phyloP scores from a whole-genome alignment of 1,139 yeast species.

The Debaryomyces singareniensis region DNA sequence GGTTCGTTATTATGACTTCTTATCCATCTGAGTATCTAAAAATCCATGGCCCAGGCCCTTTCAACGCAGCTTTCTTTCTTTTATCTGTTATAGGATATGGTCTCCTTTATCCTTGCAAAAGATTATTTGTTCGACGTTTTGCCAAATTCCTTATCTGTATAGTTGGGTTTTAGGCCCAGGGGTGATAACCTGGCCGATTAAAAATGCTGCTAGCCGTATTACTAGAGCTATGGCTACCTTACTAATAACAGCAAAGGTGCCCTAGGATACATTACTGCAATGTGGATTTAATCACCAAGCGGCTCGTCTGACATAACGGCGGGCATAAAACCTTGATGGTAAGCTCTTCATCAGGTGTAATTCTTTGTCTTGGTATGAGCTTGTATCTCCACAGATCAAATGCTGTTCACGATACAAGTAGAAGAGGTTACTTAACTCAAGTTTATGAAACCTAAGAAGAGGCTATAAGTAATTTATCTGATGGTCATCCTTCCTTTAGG shows the following conservation, averaged over 20 bases:
- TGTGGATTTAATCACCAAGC: background rate
- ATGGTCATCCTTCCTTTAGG: conserved; percentile 1
- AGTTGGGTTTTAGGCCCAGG: conserved; percentile 1
- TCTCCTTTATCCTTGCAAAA: background rate
- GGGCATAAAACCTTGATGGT: background rate
- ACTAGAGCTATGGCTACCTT: background rate
- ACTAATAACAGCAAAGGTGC: background rate
- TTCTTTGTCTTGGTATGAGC: background rate
- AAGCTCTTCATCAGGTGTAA: background rate
- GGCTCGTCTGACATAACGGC: background rate
- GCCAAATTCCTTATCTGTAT: background rate
- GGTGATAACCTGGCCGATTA: background rate
- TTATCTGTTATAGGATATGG: background rate
- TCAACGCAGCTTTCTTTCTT: background rate
- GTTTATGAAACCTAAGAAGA: background rate
- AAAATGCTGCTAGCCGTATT: conserved; percentile 1
- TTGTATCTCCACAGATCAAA: background rate
- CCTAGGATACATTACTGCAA: background rate
- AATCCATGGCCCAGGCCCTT: background rate
- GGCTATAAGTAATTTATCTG: background rate
- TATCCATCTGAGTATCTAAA: background rate
- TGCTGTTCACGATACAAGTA: background rate
- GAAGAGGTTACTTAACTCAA: background rate
- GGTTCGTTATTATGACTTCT: background rate
- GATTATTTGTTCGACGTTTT: background rate